phyloP scores from a whole-genome alignment of 164 flowering plant species.

The Kingdonia uniflora region DNA sequence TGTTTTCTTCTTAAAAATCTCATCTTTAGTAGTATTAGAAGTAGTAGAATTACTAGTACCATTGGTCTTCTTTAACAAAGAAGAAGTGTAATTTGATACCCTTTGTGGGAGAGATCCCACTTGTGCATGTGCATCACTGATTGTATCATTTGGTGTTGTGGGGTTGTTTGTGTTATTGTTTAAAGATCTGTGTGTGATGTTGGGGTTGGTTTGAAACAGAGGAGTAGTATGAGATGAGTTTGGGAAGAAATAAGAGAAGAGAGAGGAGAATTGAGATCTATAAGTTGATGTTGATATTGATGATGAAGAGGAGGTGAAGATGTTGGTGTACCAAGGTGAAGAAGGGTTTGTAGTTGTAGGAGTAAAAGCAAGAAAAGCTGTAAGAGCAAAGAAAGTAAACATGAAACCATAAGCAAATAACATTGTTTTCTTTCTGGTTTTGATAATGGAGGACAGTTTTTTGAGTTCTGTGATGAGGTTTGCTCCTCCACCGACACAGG shows the following conservation, averaged over 20 bases:
- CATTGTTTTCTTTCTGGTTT: conserved; percentile 32
- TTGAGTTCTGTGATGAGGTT: conserved; percentile 35
- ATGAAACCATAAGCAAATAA: conserved; percentile 48
- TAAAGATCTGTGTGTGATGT: conserved; percentile 18
- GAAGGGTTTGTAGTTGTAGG: conserved; percentile 39
- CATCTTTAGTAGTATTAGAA: conserved; percentile 2
- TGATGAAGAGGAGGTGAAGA: conserved; percentile 22
- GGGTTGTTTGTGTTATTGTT: neutral
- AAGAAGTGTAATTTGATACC: conserved; percentile 32
- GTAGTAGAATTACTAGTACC: too few relatives aligned
- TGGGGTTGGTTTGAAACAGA: neutral
- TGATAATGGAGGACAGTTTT: conserved; percentile 21
- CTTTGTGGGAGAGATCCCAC: too few relatives aligned
- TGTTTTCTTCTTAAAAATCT: neutral
- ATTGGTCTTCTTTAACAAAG: conserved; percentile 26
- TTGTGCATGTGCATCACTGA: too few relatives aligned
- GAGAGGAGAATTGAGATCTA: conserved; percentile 40
- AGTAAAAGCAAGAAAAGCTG: conserved; percentile 50
- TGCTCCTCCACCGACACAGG: conserved; percentile 27
- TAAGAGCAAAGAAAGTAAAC: conserved; percentile 49
- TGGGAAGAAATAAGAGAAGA: conserved; percentile 49
- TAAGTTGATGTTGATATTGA: conserved; percentile 5
- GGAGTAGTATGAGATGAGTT: conserved; percentile 25
- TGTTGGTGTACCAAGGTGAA: conserved; percentile 49
- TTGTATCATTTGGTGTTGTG: too few relatives aligned